phyloP scores from a whole-genome alignment of 352 stramenopile species.

The Globisporangium orthogonon region DNA sequence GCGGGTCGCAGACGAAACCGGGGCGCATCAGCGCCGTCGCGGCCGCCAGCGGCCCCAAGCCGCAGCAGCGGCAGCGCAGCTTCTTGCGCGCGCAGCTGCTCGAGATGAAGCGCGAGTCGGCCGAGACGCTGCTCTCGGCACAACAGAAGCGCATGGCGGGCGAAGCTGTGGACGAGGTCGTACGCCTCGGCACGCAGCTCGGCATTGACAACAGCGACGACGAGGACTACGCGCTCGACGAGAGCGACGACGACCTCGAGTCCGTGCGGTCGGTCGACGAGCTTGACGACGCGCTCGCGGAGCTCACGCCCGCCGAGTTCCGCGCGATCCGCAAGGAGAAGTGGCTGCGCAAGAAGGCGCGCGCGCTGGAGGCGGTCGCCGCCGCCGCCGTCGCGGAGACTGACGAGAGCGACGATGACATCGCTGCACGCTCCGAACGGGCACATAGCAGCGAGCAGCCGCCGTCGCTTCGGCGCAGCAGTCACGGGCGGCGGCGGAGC shows the following conservation, averaged over 20 bases:
- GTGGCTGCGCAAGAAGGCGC: constrained; percentile 13
- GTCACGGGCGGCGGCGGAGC: constrained; percentile 3
- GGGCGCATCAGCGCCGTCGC: constrained; percentile 33
- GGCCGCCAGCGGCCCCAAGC: constrained; percentile 20
- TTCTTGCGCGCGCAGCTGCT: constrained; percentile 61
- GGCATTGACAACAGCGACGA: constrained; percentile 25
- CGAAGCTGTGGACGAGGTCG: constrained; percentile 23
- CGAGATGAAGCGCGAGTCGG: constrained; percentile 75
- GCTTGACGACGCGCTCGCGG: constrained; percentile 24
- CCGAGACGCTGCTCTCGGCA: constrained; percentile 33
- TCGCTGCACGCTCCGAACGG: constrained; percentile 12
- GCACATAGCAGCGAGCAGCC: constrained; percentile 13
- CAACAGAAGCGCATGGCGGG: constrained; percentile 47
- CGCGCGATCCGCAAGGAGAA: constrained; percentile 25
- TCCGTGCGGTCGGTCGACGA: constrained; percentile 26
- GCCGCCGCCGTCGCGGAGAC: not conserved
- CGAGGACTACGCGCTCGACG: constrained; percentile 27
- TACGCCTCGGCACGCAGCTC: constrained; percentile 16
- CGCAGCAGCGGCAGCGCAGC: constrained; percentile 56
- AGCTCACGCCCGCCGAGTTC: constrained; percentile 23
- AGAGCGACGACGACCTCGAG: constrained; percentile 25
- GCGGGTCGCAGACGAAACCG: constrained; percentile 19
- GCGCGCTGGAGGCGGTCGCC: constrained; percentile 8
- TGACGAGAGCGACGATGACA: not conserved
- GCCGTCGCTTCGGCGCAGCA: constrained; percentile 1